Evolutionary conservation across 169 alveolate genomes (phyloP).

Genomic region (Babesia bovis): DNA sequence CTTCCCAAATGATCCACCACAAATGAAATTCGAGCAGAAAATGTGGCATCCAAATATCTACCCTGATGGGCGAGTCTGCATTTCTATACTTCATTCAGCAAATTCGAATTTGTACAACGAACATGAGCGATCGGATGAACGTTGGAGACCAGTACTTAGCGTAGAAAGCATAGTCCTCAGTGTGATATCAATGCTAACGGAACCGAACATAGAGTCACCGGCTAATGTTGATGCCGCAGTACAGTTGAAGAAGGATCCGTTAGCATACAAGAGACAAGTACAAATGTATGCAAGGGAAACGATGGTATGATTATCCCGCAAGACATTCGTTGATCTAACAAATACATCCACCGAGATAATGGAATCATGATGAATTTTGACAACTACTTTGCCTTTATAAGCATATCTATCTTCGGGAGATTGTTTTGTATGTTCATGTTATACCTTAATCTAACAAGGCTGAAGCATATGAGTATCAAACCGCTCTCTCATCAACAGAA

Average conservation of each 20-base stretch:
- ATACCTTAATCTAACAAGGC: no score
- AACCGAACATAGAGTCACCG: slow-evolving; percentile 95
- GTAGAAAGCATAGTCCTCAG: slow-evolving; percentile 93
- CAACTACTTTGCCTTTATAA: no score
- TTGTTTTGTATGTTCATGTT: no score
- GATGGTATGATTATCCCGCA: slow-evolving; percentile 2
- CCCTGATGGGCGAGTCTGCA: slow-evolving; percentile 96
- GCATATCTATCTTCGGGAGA: no score
- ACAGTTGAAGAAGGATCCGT: slow-evolving; percentile 82
- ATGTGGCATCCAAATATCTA: slow-evolving; percentile 97
- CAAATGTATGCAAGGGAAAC: slow-evolving; percentile 81
- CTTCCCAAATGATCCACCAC: slow-evolving; percentile 98
- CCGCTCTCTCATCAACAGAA: no score
- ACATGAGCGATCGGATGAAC: slow-evolving; percentile 95
- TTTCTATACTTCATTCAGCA: slow-evolving; percentile 96
- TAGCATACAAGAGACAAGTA: slow-evolving; percentile 86
- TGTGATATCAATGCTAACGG: slow-evolving; percentile 95
- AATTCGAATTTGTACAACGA: slow-evolving; percentile 93
- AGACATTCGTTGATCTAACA: no score
- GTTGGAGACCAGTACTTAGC: slow-evolving; percentile 98
- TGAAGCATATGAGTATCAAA: no score
- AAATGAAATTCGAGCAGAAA: slow-evolving; percentile 93
- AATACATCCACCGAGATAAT: no score
- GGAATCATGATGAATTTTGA: no score
- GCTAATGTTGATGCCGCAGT: slow-evolving; percentile 96